Base-by-base conservation (phyloP, 176 grass and related monocot species). In the Avena atlantica region DNA sequence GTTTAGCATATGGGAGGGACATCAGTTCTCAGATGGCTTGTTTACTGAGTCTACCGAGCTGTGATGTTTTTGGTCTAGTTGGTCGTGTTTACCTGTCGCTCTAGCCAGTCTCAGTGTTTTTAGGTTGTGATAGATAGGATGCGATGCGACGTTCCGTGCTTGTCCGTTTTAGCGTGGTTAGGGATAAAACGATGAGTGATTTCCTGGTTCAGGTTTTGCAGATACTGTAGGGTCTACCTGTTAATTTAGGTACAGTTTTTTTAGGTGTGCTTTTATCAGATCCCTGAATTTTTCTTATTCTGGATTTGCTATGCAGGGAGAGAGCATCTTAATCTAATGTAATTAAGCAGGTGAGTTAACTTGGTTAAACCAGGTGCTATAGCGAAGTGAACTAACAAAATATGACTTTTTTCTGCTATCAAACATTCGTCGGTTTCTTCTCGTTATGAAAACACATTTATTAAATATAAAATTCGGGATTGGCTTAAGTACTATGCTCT, bases 311-410 rank as follows among this genome's bases (percentile, higher is more conserved):
- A 40, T 81, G 68, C 36, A 57, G 57, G 48, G 76, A 80, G 40
- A 51, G 29, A 84, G 20, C 49, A 69, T 68, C 57, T 48, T 48
- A 48, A 87, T 84, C 12, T 52, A 42, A 36, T 27, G 15, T 31
- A 11, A 42, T 66, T 66, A 55, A 48, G 14, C 48, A 74, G 40
- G 76, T 50, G 36, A 74, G 50, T 79, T 81, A 24, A 85, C 27
- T 69, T 90, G 52, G 20, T 47, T 91, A 58, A 66, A 91, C 23
- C 31, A 65, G 60, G 67, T 91, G 47, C 19, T 76, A 21, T 68
- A 50, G 24, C 48, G 40, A 55, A 88, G 40, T 60, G 52, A 40
- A 70, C 17, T 50, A 34, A 70, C 20, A 58, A 71, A 56, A 23
- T 17, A 13, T 3, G n/a, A 25, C 72, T 58, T 10, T 48, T 80